Conservation (phyloP, 1,284 basidiomycete species). For the Phylloporus sp. region DNA sequence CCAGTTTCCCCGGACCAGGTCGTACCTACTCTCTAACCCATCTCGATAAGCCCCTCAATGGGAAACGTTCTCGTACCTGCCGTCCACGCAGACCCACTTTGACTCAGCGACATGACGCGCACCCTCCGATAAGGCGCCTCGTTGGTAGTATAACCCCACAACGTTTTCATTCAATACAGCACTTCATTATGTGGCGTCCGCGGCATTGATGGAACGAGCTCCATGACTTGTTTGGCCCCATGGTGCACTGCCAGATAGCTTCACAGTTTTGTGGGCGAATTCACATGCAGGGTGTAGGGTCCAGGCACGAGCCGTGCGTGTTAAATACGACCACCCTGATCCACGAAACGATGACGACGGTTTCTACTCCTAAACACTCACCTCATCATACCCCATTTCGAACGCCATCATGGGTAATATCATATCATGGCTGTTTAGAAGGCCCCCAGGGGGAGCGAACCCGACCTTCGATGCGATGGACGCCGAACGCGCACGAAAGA, state of each 20-base stretch:
- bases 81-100: not conserved
- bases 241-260: not conserved
- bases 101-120: constrained; percentile 1
- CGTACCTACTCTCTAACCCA: not conserved
- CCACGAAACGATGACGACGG: not conserved
- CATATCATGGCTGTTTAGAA: constrained; percentile 17
- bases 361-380: not conserved
- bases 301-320: not conserved
- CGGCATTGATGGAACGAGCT: not conserved
- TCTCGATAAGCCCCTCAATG: not conserved
- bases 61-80: not conserved
- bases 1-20: not conserved
- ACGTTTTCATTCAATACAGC: not conserved
- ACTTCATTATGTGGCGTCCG: not conserved
- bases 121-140: not conserved
- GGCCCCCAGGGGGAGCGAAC: constrained; percentile 20
- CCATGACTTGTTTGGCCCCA: not conserved
- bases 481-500: constrained; percentile 20
- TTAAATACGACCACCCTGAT: not conserved
- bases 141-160: constrained; percentile 1
- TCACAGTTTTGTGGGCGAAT: not conserved
- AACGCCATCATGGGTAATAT: constrained; percentile 14
- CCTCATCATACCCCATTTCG: not conserved
- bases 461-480: constrained; percentile 26
- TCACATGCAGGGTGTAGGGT: not conserved